Evolutionary conservation across 805 yeast genomes (phyloP).

Genomic region (Nakazawaea anatomiae): DNA sequence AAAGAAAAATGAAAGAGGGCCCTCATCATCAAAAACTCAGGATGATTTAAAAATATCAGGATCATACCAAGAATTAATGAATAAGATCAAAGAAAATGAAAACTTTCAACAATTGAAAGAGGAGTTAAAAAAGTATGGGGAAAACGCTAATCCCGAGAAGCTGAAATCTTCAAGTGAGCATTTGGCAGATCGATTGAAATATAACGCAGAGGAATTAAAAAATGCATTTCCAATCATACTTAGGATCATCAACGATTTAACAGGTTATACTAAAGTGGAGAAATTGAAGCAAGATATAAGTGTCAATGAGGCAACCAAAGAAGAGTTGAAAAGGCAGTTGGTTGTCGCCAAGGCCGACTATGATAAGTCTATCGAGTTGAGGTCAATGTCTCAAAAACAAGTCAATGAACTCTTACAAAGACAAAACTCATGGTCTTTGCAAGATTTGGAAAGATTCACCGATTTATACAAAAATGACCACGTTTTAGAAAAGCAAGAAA

Average conservation of each 20-base stretch:
- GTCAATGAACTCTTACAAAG: constrained; percentile 84
- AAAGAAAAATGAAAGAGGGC: neutral
- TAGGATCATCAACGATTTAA: constrained; percentile 75
- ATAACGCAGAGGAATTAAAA: constrained; percentile 50
- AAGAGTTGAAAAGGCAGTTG: constrained; percentile 41
- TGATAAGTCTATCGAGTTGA: constrained; percentile 51
- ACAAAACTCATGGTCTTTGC: constrained; percentile 73
- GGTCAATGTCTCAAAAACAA: constrained; percentile 73
- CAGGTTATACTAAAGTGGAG: constrained; percentile 85
- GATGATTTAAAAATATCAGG: constrained; percentile 7
- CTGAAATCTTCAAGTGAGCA: constrained; percentile 20
- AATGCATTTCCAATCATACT: constrained; percentile 56
- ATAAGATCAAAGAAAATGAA: constrained; percentile 24
- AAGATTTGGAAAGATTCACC: constrained; percentile 82
- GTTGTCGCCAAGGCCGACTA: constrained; percentile 44
- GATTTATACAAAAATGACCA: constrained; percentile 78
- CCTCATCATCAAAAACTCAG: neutral
- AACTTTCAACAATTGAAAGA: constrained; percentile 25
- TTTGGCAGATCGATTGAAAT: constrained; percentile 35
- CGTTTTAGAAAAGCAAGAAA: constrained; percentile 56
- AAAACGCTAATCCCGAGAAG: constrained; percentile 5
- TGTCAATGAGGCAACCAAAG: constrained; percentile 44
- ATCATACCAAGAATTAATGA: constrained; percentile 14
- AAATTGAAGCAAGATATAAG: constrained; percentile 59
- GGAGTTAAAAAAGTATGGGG: constrained; percentile 23